Percentiles rank a stretch among this genome's conserved stretches.
Conservation (phyloP, 352 stramenopile species). For the Globisporangium canariense region DNA sequence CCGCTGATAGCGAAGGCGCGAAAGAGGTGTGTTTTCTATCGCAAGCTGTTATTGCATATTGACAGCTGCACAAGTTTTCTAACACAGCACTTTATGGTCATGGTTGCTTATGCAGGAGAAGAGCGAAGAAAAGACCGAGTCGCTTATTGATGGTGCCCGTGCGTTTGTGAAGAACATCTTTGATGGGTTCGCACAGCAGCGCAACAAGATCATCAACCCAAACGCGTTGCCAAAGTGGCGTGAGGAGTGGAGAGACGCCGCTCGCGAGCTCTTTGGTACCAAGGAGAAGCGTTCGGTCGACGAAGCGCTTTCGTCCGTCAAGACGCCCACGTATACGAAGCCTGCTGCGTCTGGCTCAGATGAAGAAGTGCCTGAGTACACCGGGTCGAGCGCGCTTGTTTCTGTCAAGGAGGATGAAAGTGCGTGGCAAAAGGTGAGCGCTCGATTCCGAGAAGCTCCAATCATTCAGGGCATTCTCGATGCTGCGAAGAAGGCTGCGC, state of each 20-base stretch:
- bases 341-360: constrained; percentile 25
- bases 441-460: constrained; percentile 91
- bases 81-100: neutral
- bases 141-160: constrained; percentile 29
- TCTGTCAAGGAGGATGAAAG: constrained; percentile 92
- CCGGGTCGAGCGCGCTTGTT: constrained; percentile 68
- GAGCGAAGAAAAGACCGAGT: constrained; percentile 26
- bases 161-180: constrained; percentile 66
- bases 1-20: neutral
- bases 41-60: constrained; percentile 2
- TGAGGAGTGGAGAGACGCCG: constrained; percentile 68
- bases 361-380: constrained; percentile 58
- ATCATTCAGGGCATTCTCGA: constrained; percentile 92
- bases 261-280: constrained; percentile 75
- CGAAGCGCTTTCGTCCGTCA: constrained; percentile 68
- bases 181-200: constrained; percentile 38
- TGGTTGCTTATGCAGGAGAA: constrained; percentile 14
- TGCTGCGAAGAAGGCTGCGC: constrained; percentile 71
- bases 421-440: constrained; percentile 93
- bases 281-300: constrained; percentile 72
- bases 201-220: constrained; percentile 60
- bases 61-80: neutral
- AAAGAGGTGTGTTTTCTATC: constrained; percentile 6
- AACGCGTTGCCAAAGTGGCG: constrained; percentile 42
- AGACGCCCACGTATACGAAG: constrained; percentile 40